These are phyloP conservation scores for Monosporozyma solicola DNA, from an alignment of 805 yeast species.

Conservation along the genomic window DNA sequence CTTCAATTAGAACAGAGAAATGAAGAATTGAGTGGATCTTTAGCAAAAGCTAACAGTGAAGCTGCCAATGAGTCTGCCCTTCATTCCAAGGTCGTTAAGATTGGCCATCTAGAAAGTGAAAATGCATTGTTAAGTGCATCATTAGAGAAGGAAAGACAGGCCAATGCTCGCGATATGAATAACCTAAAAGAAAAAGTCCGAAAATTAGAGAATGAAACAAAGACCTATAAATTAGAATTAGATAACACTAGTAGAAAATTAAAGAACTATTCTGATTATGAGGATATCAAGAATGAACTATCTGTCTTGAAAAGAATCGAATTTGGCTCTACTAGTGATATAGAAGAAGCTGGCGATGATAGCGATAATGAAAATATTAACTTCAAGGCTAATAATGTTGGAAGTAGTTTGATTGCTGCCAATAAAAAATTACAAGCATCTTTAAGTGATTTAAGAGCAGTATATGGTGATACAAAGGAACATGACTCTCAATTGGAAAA, in stretches of 20 bases:
- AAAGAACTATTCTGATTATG: conserved; percentile 56
- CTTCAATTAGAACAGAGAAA: conserved; percentile 70
- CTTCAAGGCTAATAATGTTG: conserved; percentile 30
- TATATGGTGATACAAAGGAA: conserved; percentile 39
- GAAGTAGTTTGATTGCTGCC: conserved; percentile 54
- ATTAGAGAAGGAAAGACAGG: conserved; percentile 20
- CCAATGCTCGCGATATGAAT: conserved; percentile 9
- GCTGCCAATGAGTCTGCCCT: conserved; percentile 36
- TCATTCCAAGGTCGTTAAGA: conserved; percentile 33
- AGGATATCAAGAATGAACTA: conserved; percentile 70
- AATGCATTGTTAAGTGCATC: conserved; percentile 39
- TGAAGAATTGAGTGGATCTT: conserved; percentile 58
- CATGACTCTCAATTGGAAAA: conserved; percentile 35
- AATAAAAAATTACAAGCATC: conserved; percentile 69
- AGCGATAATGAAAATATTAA: conserved; percentile 24
- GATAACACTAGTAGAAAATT: conserved; percentile 42
- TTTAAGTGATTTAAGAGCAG: conserved; percentile 54
- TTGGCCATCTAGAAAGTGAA: conserved; percentile 56
- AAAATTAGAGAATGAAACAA: conserved; percentile 37
- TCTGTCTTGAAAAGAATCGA: conserved; percentile 64
- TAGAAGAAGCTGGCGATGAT: conserved; percentile 20
- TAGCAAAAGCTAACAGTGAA: conserved; percentile 45
- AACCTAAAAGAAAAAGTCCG: conserved; percentile 31
- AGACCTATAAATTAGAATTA: conserved; percentile 42
- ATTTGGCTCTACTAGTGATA: conserved; percentile 46